A percentile compares a stretch with the other conserved stretches of the same genome.
Conservation (phyloP, 169 alveolate genomes). For the Eimeria maxima region DNA sequence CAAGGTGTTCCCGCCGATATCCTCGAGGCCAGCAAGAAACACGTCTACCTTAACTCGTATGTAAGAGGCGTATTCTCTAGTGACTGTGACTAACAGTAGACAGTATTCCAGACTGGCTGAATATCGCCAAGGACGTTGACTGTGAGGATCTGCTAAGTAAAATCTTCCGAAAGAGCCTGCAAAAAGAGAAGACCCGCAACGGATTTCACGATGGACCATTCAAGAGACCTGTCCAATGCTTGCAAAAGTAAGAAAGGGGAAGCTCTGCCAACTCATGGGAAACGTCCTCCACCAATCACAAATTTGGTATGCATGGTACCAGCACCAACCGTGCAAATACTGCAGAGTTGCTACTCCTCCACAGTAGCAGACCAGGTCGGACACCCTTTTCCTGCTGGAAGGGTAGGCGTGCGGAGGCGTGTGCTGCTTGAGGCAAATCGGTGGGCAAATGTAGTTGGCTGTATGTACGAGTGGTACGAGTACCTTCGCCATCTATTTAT, state of each 20-base stretch:
- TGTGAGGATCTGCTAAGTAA: not conserved
- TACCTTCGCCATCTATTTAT: not conserved
- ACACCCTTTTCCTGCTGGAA: not conserved
- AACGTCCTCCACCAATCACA: conserved; percentile 98
- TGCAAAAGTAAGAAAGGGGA: conserved; percentile 93
- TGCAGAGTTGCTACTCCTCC: not conserved
- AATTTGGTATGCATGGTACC: conserved; percentile 99
- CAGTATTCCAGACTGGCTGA: not conserved
- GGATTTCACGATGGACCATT: not conserved
- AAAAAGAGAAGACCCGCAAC: too few species aligned
- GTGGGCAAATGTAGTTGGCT: not conserved
- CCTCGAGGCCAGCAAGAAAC: not conserved
- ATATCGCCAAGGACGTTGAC: not conserved
- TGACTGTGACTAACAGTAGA: not conserved
- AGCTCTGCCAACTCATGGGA: conserved; percentile 99
- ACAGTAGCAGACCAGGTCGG: not conserved
- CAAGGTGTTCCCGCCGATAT: too few species aligned
- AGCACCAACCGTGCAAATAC: conserved; percentile 92
- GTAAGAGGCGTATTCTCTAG: not conserved
- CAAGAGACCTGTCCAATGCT: not conserved
- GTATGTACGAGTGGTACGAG: not conserved
- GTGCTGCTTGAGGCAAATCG: not conserved
- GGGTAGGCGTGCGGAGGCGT: not conserved
- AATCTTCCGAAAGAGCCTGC: not conserved
- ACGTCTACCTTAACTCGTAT: not conserved